Evolutionary conservation across 208 protist genomes (phyloP), one percentile per base, ranked within the genome.

Genomic region (Blechomonas ayalai): DNA sequence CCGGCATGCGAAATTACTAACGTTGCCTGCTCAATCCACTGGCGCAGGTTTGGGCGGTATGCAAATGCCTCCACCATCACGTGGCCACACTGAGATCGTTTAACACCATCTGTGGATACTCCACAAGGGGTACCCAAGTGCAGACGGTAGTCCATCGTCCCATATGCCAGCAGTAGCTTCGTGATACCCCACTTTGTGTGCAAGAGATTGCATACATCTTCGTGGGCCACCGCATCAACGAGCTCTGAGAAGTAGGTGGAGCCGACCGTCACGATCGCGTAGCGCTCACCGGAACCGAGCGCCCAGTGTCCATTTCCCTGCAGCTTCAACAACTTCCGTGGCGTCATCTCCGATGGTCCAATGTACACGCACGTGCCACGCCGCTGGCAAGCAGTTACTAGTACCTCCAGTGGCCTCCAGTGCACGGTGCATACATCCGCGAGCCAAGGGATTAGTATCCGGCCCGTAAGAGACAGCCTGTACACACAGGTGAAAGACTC

Each of bases 1-100:
- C 90, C 90, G 13, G 85, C 85, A 57, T 96, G 90, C 3, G 82
- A 82, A 22, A 96, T 74, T 26, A 96, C 72, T 10, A 95, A 51
- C 16, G 64, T 22, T 1, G 82, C 78, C 1, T 59, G 40, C 28
- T 36, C 41, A 15, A 95, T 69, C 2, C 83, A 35, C 8, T 45
- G 52, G 13, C 60, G 38, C 2, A 94, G 66, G 18, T 73, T 57
- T 4, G 79, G 67, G 13, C 67, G 55, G 54, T 91, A 94, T 1
- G 68, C 19, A 47, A 90, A 90, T 18, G 66, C 70, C 60, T 87
- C 77, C n/a, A 91, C 60, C n/a, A 41, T 12, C 7, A 87, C 44
- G 1, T 56, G 57, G 27, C 48, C 58, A 48, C 63, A 58, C 42
- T 23, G 35, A 24, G 41, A 34, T 28, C 19, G 15, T 0, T 8